Evolutionary conservation across 768 basidiomycete genomes (phyloP), one percentile per base, ranked within the genome.

Genomic region (Artomyces pyxidatus): DNA sequence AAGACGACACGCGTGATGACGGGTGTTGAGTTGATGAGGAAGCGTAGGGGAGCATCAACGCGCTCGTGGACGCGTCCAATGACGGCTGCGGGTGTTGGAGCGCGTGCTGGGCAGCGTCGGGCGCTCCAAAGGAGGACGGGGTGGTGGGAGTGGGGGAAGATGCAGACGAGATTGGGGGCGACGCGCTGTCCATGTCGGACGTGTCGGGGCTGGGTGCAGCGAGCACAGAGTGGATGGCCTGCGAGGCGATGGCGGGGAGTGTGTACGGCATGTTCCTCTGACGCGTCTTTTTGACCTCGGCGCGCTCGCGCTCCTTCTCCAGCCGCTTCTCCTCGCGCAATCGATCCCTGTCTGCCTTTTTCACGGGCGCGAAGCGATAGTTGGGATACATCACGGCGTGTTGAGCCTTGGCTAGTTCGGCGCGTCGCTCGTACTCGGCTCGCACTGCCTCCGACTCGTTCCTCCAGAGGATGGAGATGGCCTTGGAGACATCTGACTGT

Each of bases 401-500:
- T 27, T 54, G 52, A 1, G 45, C 46, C 42, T 56, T 56, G n/a
- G 48, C 53, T 12, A 40, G 21, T 30, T 56, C 49, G 16, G 55
- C 55, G 32, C 45, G 45, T 8, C 43, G 26, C 6, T 56, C 55
- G 46, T 54, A 54, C 0, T 38, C 1, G 1, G 49, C 42, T 35
- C 65, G 67, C 17, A 72, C 67, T 4, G 59, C 63, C 1, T 58
- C 53, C 3, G 59, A 45, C 51, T 75, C 74, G 17, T 60, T 52
- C 50, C 62, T 67, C 74, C 74, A 75, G 55, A 67, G 54, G 3
- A 58, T 49, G 23, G 68, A 64, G 56, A 75, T 71, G 32, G 66
- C 48, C 58, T 69, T 71, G 37, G 71, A 73, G 48, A 74, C 63
- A 43, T 69, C 67, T 2, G 70, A 72, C 55, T 73, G 72, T 8